These are phyloP conservation scores for Globisporangium perplexum DNA, from an alignment of 352 stramenopile genomes.

Conservation along the genomic window DNA sequence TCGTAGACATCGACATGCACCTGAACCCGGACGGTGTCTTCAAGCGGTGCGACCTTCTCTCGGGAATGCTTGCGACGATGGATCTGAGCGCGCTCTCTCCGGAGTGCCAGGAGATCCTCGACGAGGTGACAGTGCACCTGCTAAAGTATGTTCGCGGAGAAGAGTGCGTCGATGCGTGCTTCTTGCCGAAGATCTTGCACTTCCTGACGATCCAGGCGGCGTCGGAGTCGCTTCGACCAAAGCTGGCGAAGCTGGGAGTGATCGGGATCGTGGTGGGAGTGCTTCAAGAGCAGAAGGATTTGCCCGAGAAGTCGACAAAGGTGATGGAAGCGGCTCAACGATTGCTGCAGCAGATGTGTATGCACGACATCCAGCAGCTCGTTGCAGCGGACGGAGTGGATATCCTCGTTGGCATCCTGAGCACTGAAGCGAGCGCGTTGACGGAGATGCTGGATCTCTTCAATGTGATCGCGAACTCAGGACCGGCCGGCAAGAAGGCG, in stretches of 20 bases:
- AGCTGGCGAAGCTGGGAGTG: slow-evolving; percentile 42
- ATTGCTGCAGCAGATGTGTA: slow-evolving; percentile 51
- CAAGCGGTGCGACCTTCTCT: slow-evolving; percentile 61
- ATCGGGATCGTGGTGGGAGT: slow-evolving; percentile 52
- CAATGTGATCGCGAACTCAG: slow-evolving; percentile 49
- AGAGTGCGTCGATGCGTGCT: slow-evolving; percentile 13
- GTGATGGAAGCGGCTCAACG: slow-evolving; percentile 30
- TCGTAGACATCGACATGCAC: slow-evolving; percentile 58
- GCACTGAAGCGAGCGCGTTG: slow-evolving; percentile 21
- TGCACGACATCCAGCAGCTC: slow-evolving; percentile 57
- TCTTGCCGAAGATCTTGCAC: slow-evolving; percentile 24
- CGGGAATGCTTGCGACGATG: slow-evolving; percentile 41
- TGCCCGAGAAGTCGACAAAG: slow-evolving; percentile 14
- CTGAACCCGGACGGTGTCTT: slow-evolving; percentile 49
- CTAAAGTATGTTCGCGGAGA: slow-evolving; percentile 19
- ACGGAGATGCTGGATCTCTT: slow-evolving; percentile 56
- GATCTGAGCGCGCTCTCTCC: slow-evolving; percentile 32
- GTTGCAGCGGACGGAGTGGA: slow-evolving; percentile 58
- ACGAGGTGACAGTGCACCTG: slow-evolving; percentile 53
- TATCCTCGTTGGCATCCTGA: slow-evolving; percentile 36
- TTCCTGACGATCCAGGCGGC: slow-evolving; percentile 30
- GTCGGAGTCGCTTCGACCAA: slow-evolving; percentile 24
- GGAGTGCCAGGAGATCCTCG: slow-evolving; percentile 54
- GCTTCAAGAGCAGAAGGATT: slow-evolving; percentile 40
- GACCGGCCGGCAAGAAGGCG: slow-evolving; percentile 29